A percentile compares a stretch with the other conserved stretches of the same genome.
Evolutionary conservation across 139 green algal species (phyloP).

Genomic region (Mesotaenium endlicherianum): DNA sequence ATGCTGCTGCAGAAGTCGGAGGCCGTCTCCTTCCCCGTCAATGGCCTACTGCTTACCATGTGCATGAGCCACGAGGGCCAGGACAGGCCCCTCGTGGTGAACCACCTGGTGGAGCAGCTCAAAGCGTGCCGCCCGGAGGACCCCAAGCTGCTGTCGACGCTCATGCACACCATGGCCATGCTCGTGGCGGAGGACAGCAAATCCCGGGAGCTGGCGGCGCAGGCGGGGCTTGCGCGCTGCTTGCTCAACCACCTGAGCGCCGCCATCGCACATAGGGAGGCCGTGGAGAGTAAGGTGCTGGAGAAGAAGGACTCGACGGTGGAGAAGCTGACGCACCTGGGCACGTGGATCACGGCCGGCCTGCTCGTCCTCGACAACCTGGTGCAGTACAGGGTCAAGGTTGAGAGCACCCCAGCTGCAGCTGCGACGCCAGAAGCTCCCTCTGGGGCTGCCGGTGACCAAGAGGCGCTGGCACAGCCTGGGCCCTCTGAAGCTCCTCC

Average conservation of each 20-base stretch:
- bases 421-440: neutral
- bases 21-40: conserved; percentile 22
- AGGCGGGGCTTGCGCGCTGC: conserved; percentile 54
- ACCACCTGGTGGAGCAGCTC: conserved; percentile 60
- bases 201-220: conserved; percentile 52
- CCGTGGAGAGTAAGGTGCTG: too few species aligned
- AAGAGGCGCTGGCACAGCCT: too few species aligned
- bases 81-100: conserved; percentile 58
- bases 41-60: conserved; percentile 50
- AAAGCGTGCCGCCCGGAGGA: conserved; percentile 18
- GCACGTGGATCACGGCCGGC: conserved; percentile 76
- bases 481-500: too few species aligned
- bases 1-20: conserved; percentile 51
- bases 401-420: too few species aligned
- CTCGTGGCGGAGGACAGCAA: conserved; percentile 64
- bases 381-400: conserved; percentile 50
- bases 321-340: conserved; percentile 59
- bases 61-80: conserved; percentile 61
- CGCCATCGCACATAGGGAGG: too few species aligned
- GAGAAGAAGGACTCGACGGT: neutral
- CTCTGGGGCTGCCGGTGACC: too few species aligned
- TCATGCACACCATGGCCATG: conserved; percentile 71
- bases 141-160: conserved; percentile 26
- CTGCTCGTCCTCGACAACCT: conserved; percentile 76
- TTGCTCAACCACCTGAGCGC: too few species aligned